Evolutionary conservation across 305 asterid species (phyloP).

Genomic region (Nicotiana rustica): DNA sequence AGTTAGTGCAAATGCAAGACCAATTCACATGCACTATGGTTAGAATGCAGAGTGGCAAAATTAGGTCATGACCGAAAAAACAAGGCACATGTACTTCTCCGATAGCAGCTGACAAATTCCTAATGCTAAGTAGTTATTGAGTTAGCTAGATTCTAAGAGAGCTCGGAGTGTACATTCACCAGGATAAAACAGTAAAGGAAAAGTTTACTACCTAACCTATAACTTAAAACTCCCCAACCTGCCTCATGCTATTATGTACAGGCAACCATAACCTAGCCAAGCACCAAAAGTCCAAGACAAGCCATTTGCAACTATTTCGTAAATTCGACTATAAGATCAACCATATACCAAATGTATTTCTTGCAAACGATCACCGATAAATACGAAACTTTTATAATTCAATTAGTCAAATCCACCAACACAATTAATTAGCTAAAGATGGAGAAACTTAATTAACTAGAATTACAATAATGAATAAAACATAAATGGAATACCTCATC

Average conservation of each 20-base stretch:
- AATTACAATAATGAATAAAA: neutral
- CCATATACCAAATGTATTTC: neutral
- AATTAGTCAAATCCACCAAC: neutral
- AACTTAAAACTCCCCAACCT: conserved; percentile 4
- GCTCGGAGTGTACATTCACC: neutral
- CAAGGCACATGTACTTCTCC: neutral
- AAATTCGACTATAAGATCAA: neutral
- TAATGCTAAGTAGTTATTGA: neutral
- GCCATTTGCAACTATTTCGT: neutral
- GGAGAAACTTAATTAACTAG: neutral
- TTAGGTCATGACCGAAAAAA: neutral
- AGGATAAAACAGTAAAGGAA: neutral
- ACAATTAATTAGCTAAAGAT: neutral
- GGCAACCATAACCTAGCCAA: conserved; percentile 21
- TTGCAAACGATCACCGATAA: neutral
- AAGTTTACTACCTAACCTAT: conserved; percentile 5
- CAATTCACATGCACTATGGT: conserved; percentile 18
- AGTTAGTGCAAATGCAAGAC: neutral
- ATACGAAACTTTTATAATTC: neutral
- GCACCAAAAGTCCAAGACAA: conserved; percentile 10
- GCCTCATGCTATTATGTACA: neutral
- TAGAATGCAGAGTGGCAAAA: neutral
- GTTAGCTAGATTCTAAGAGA: too few relatives aligned
- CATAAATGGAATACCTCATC: conserved; percentile 54
- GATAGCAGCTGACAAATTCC: conserved; percentile 20